These are phyloP conservation scores for Cichorium intybus DNA, from an alignment of 140 eudicot species.

Conservation along the genomic window DNA sequence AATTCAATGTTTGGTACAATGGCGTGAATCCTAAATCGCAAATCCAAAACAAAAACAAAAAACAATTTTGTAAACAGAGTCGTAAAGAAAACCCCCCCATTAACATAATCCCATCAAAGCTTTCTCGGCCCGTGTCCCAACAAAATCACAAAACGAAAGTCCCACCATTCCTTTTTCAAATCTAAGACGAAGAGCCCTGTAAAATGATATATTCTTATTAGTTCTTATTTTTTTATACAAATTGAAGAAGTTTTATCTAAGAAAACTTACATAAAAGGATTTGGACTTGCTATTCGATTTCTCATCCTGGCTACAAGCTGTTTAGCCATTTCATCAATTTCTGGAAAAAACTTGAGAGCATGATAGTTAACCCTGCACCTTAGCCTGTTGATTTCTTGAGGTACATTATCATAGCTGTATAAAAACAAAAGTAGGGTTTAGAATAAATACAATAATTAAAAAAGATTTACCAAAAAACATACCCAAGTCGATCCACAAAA, in stretches of 20 bases:
- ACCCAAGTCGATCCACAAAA: constrained; percentile 99
- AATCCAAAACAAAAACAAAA: too few relatives aligned
- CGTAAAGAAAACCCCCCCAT: too few relatives aligned
- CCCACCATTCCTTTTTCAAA: constrained; percentile 99
- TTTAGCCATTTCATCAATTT: constrained; percentile 90
- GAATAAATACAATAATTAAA: not conserved
- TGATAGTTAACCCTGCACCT: constrained; percentile 97
- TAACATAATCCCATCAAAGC: constrained; percentile 78
- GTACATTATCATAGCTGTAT: constrained; percentile 89
- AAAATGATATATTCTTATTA: constrained; percentile 5
- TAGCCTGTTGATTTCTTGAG: constrained; percentile 83
- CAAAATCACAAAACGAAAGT: constrained; percentile 95
- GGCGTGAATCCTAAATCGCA: too few relatives aligned
- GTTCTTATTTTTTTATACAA: not conserved
- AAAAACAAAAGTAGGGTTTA: constrained; percentile 6
- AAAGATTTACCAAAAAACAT: constrained; percentile 22
- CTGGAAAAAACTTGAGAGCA: constrained; percentile 93
- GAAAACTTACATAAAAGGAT: constrained; percentile 79
- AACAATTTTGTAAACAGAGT: too few relatives aligned
- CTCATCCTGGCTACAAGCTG: constrained; percentile 83
- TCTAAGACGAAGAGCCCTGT: constrained; percentile 98
- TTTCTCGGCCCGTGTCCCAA: constrained; percentile 89
- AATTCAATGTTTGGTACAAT: too few relatives aligned
- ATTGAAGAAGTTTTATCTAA: constrained; percentile 1
- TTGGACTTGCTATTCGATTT: constrained; percentile 78